Base-by-base conservation (phyloP, 352 stramenopile genomes). In the Aphanomyces stellatus region DNA sequence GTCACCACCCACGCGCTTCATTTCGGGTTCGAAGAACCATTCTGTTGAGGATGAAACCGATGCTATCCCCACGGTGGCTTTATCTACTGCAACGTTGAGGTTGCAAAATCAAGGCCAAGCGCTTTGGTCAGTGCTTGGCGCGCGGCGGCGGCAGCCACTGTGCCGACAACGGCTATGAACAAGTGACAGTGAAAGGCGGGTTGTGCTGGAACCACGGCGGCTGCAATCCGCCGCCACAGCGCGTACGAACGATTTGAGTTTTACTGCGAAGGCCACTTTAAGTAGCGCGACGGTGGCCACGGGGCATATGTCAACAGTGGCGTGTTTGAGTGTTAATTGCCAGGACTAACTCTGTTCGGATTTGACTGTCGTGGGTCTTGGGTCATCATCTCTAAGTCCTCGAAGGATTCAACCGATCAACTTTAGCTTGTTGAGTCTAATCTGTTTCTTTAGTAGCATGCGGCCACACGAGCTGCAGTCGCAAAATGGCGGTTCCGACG, bases 121-220 rank as follows among this genome's bases (percentile, higher is more conserved):
- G 60, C 13, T 51, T 57, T 28, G 60, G 60, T 34, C 24, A 25
- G 4, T 67, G 60, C 17, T 67, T 37, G 60, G 60, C 60, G 1
- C 60, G 57, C 35, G 60, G 60, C 1, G 60, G 60, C 13, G 60
- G 60, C 3, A 65, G 17, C 25, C 4, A 8, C 2, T 67, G 60
- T 17, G 11, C n/a, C 5, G 22, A 67, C 5, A 19, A 7, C 22
- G 46, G 30, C 24, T 67, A 41, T 2, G 15, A 11, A n/a, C 57
- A 67, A 33, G 17, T 67, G 22, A 22, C 40, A 3, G 60, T 51
- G 22, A 67, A 67, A 43, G 49, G 60, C 33, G 60, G 40, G 0
- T 25, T 67, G 31, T 67, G 60, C 28, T 67, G 60, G 60, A 67
- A 27, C 5, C 60, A 57, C 28, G 60, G 60, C 17, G 60, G 60